phyloP scores from a whole-genome alignment of 306 rosid genomes.

The Albizia julibrissin region DNA sequence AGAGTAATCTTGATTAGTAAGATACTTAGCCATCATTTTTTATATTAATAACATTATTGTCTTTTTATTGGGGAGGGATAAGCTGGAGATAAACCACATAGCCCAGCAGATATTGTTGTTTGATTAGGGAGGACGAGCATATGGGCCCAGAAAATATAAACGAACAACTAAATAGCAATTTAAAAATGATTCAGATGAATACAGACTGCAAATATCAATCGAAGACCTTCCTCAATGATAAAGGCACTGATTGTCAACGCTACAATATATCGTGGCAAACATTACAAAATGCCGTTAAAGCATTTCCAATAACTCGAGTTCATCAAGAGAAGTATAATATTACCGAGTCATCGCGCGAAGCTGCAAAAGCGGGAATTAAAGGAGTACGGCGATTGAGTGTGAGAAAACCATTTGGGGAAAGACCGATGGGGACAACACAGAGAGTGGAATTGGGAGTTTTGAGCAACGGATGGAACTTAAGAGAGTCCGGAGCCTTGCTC shows the following conservation, averaged over 20 bases:
- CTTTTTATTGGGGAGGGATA: not conserved
- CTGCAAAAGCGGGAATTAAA: conserved; percentile 44
- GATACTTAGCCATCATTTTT: not conserved
- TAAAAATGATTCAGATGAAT: not conserved
- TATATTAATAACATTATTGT: not conserved
- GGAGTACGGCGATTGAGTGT: conserved; percentile 41
- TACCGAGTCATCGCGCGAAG: conserved; percentile 74
- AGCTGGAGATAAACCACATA: not conserved
- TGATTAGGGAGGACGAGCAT: not conserved
- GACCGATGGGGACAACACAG: conserved; percentile 21
- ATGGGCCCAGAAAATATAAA: not conserved
- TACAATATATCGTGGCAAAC: not conserved
- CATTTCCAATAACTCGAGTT: not conserved
- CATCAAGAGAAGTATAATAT: conserved; percentile 14
- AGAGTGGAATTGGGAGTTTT: conserved; percentile 38
- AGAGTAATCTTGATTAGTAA: not conserved
- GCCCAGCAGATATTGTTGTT: not conserved
- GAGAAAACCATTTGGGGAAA: conserved; percentile 33
- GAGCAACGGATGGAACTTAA: conserved; percentile 51
- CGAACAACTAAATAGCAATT: not conserved
- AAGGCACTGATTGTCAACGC: not conserved
- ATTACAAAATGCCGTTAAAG: not conserved
- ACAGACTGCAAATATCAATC: not conserved
- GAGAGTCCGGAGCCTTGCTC: conserved; percentile 32
- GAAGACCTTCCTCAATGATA: not conserved